Base-by-base conservation (phyloP, 2,329 filamentous ascomycete genomes). In the Cadophora gregata region DNA sequence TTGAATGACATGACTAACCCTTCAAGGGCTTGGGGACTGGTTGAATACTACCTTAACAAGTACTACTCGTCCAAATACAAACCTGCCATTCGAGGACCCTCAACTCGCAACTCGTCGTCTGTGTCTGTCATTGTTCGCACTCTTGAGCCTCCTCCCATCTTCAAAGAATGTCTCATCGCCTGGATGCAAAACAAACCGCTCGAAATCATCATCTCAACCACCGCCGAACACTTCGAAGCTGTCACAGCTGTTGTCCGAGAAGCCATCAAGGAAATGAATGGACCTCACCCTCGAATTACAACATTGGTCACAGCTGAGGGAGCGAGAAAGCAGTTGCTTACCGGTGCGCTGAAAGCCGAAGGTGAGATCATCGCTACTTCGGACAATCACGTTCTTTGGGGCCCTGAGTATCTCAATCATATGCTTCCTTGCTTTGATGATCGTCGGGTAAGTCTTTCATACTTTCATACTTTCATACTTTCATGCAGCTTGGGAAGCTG, bases 401-500 rank as follows among this genome's bases (percentile, higher is more conserved):
- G 42, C 1, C 45, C 21, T 10, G n/a, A 27, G 1, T 64, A 59
- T 24, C 55, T 64, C 4, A 16, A 1, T 7, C 19, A 64, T 42
- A 64, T 64, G 45, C 45, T 64, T 6, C 42, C 63, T 12, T 51
- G 45, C n/a, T 64, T 64, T 16, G 63, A 59, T 19, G 56, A 64
- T 21, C 21, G 29, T 3, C 53, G 38, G 12, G 48, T 63, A 59
- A 59, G 56, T 27, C 16, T 27, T 42, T 36, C 27, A n/a, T 55
- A n/a, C 10, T n/a, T n/a, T n/a, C n/a, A n/a, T n/a, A n/a, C n/a
- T n/a, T n/a, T n/a, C n/a, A n/a, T n/a, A n/a, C n/a, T n/a, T n/a
- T n/a, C n/a, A n/a, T n/a, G n/a, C n/a, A n/a, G n/a, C n/a, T n/a
- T n/a, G n/a, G n/a, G n/a, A n/a, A n/a, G n/a, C n/a, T n/a, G n/a